phyloP scores from a whole-genome alignment of 805 yeast species.

The Brettanomyces naardenensis region DNA sequence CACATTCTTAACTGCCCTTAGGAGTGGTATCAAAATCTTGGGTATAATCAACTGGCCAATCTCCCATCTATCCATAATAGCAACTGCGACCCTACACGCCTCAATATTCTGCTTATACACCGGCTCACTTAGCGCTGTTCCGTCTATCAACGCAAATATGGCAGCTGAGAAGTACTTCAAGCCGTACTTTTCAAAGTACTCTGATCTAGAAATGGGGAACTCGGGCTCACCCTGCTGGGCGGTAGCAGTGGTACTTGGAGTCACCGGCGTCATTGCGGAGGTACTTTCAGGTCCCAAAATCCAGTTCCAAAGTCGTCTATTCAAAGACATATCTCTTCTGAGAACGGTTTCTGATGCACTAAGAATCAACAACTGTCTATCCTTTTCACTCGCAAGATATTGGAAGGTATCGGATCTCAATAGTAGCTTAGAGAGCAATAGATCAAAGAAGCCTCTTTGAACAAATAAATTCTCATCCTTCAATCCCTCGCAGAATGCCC shows the following conservation, averaged over 20 bases:
- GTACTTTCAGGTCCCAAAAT: slow-evolving; percentile 66
- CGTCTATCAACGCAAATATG: slow-evolving; percentile 38
- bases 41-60: slow-evolving; percentile 75
- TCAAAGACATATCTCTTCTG: slow-evolving; percentile 87
- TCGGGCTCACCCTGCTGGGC: slow-evolving; percentile 1
- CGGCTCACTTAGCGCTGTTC: slow-evolving; percentile 17
- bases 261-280: slow-evolving; percentile 6
- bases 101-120: slow-evolving; percentile 30
- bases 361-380: slow-evolving; percentile 50
- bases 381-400: slow-evolving; percentile 38
- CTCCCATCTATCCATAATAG: slow-evolving; percentile 93
- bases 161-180: slow-evolving; percentile 42
- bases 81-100: slow-evolving; percentile 57
- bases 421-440: slow-evolving; percentile 60
- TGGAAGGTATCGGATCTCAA: slow-evolving; percentile 53
- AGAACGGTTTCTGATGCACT: slow-evolving; percentile 63
- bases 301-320: slow-evolving; percentile 92
- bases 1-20: slow-evolving; percentile 36
- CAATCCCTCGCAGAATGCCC: slow-evolving; percentile 69
- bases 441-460: slow-evolving; percentile 83
- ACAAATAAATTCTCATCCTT: slow-evolving; percentile 61
- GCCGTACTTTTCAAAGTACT: slow-evolving; percentile 58
- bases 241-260: slow-evolving; percentile 6
- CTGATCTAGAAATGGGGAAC: slow-evolving; percentile 27
- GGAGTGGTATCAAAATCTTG: slow-evolving; percentile 54